Percentiles rank a stretch among this genome's conserved stretches.
Conservation (phyloP, 2,329 filamentous ascomycete species). For the Colletotrichum coccodes region DNA sequence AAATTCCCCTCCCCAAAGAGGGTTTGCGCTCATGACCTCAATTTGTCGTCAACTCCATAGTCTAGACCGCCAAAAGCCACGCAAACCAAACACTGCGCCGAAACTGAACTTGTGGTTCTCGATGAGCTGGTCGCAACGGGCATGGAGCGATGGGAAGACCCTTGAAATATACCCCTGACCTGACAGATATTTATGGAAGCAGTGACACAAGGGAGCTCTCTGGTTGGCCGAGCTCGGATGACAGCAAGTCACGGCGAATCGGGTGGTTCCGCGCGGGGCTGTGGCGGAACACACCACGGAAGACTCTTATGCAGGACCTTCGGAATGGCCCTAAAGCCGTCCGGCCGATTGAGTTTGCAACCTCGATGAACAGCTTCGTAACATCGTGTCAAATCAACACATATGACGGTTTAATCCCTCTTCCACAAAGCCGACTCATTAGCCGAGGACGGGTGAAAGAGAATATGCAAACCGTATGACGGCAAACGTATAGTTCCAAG, state of each 20-base stretch:
- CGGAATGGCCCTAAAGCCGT: conserved; percentile 2
- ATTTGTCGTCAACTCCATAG: neutral
- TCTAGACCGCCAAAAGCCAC: neutral
- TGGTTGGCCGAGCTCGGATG: conserved; percentile 24
- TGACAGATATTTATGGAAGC: conserved; percentile 18
- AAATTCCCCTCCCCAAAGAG: neutral
- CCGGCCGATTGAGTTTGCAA: neutral
- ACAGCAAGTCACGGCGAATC: conserved; percentile 18
- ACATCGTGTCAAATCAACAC: conserved; percentile 3
- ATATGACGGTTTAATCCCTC: neutral
- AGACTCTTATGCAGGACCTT: conserved; percentile 15
- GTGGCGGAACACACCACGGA: conserved; percentile 3
- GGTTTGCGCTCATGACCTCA: neutral
- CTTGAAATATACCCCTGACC: conserved; percentile 11
- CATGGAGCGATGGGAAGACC: conserved; percentile 12
- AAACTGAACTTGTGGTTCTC: neutral
- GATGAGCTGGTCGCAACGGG: neutral
- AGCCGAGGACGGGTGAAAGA: conserved; percentile 4
- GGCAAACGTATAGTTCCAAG: conserved; percentile 2
- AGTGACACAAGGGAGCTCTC: neutral
- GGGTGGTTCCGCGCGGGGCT: conserved; percentile 27
- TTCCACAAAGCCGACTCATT: neutral
- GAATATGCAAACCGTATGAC: neutral
- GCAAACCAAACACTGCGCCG: neutral
- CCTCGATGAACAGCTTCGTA: neutral